Conservation (phyloP, 306 rosid species). For the Acacia melanoxylon region DNA sequence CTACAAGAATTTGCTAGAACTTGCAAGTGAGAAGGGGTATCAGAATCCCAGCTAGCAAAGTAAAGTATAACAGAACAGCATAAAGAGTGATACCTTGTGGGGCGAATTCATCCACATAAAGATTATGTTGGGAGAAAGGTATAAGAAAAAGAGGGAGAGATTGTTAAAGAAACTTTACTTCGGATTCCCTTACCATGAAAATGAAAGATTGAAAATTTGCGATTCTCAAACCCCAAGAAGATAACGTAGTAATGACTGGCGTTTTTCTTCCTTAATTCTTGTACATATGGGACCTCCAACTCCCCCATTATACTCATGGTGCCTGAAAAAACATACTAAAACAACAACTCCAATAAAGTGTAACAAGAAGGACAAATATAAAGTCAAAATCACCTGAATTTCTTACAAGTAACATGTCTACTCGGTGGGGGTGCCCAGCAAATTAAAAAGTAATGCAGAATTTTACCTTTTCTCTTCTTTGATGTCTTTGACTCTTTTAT, state of each 20-base stretch:
- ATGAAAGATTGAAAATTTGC: conserved; percentile 30
- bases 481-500: background rate
- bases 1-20: conserved; percentile 18
- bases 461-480: background rate
- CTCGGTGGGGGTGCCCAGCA: background rate
- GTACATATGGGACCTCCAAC: background rate
- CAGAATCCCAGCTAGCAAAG: conserved; percentile 55
- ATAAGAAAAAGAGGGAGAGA: conserved; percentile 41
- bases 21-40: conserved; percentile 20
- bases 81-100: conserved; percentile 43
- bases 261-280: background rate
- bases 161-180: conserved; percentile 47
- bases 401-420: background rate
- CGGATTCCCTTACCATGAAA: conserved; percentile 45
- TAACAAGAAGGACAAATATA: conserved; percentile 11
- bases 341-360: background rate
- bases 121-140: conserved; percentile 62
- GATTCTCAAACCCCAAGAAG: conserved; percentile 21
- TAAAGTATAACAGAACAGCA: conserved; percentile 57
- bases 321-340: background rate
- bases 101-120: conserved; percentile 34
- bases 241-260: background rate
- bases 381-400: conserved; percentile 27
- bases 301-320: background rate
- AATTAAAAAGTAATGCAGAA: background rate